Conservation (phyloP, 129 eudicot genomes). For the Flaveria sonorensis region DNA sequence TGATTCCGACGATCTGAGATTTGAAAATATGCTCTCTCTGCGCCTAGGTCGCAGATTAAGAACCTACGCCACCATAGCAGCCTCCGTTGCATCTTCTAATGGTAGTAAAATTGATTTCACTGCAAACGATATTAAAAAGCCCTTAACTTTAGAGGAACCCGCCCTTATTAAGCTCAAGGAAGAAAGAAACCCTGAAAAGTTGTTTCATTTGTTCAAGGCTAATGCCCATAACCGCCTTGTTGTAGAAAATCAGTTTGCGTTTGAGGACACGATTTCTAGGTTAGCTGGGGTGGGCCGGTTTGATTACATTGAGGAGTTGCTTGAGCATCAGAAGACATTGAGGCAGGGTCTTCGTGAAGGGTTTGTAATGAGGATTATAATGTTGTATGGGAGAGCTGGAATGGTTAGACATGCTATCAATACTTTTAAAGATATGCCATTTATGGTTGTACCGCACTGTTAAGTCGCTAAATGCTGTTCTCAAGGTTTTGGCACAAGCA, state of each 20-base stretch:
- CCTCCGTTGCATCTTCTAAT: conserved; percentile 13
- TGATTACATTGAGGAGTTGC: conserved; percentile 72
- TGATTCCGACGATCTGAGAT: conserved; percentile 29
- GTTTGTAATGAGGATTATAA: conserved; percentile 70
- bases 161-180: conserved; percentile 60
- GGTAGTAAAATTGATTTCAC: conserved; percentile 16
- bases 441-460: conserved; percentile 64
- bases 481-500: conserved; percentile 60
- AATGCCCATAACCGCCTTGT: conserved; percentile 64
- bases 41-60: conserved; percentile 37
- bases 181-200: conserved; percentile 72
- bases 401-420: conserved; percentile 66
- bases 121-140: conserved; percentile 35
- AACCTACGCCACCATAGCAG: conserved; percentile 21
- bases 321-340: conserved; percentile 78
- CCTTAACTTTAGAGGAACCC: conserved; percentile 48
- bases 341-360: conserved; percentile 88
- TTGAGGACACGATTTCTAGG: conserved; percentile 71
- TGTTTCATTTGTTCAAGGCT: conserved; percentile 63
- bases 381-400: conserved; percentile 82
- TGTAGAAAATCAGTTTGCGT: conserved; percentile 63
- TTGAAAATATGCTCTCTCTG: conserved; percentile 36
- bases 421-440: conserved; percentile 71
- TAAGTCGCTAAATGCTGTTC: conserved; percentile 73
- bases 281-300: conserved; percentile 76